These are phyloP conservation scores for Amniculicola lignicola DNA, from an alignment of 495 filamentous ascomycete species.

Conservation along the genomic window DNA sequence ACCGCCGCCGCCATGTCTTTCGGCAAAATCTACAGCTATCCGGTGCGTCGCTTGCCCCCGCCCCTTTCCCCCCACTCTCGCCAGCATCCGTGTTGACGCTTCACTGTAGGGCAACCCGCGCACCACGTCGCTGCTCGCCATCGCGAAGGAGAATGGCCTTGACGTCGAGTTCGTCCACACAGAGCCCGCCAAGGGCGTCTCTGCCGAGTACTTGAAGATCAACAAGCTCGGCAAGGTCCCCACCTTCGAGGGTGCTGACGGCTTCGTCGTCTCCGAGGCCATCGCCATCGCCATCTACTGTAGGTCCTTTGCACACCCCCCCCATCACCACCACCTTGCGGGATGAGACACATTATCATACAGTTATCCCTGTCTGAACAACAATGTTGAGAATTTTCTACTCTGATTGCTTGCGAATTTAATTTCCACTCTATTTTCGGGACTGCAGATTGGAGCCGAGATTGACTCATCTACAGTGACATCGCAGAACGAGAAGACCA, in stretches of 20 bases:
- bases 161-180: conserved; percentile 79
- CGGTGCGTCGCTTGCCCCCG: conserved; percentile 55
- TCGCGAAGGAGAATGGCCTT: conserved; percentile 93
- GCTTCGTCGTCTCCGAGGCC: conserved; percentile 80
- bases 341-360: conserved; percentile 73
- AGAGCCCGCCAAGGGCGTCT: conserved; percentile 56
- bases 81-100: conserved; percentile 26
- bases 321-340: conserved; percentile 33
- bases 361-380: conserved; percentile 99
- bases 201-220: conserved; percentile 73
- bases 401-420: conserved; percentile 56
- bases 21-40: conserved; percentile 89
- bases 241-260: conserved; percentile 88
- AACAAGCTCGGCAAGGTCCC: conserved; percentile 89
- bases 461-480: conserved; percentile 82
- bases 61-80: conserved; percentile 1
- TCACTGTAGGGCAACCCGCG: conserved; percentile 74
- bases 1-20: conserved; percentile 68
- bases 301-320: conserved; percentile 58
- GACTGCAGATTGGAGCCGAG: no score
- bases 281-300: conserved; percentile 97
- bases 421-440: no score
- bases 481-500: conserved; percentile 99
- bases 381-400: conserved; percentile 69
- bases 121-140: conserved; percentile 79